Percentiles rank a stretch among this genome's conserved stretches.
Evolutionary conservation across 306 rosid genomes (phyloP).

Genomic region (Quercus mongolica): DNA sequence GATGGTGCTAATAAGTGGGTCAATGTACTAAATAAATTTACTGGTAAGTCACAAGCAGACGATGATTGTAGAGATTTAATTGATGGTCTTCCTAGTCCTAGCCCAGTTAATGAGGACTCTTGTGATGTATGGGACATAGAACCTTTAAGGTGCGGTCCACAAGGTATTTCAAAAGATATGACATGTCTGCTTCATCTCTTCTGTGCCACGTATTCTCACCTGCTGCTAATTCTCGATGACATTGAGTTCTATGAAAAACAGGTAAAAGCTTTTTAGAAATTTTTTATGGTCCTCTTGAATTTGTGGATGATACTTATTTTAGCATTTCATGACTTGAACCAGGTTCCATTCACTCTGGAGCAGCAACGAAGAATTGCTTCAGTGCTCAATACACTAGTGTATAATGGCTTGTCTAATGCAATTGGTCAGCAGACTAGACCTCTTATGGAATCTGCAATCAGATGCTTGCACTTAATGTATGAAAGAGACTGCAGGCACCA

Average conservation of each 20-base stretch:
- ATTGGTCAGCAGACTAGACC: constrained; percentile 49
- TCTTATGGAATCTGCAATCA: constrained; percentile 85
- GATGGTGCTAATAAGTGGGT: constrained; percentile 79
- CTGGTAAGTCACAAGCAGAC: constrained; percentile 65
- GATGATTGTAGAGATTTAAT: constrained; percentile 24
- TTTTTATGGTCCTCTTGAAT: not conserved
- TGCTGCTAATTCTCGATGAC: constrained; percentile 92
- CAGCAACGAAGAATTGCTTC: constrained; percentile 83
- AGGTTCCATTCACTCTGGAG: constrained; percentile 92
- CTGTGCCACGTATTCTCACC: constrained; percentile 89
- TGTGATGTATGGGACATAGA: constrained; percentile 75
- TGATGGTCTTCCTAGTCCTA: constrained; percentile 45
- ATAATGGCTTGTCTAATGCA: constrained; percentile 68
- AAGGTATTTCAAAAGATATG: constrained; percentile 68
- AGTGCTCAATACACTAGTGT: constrained; percentile 85
- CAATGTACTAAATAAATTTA: constrained; percentile 63
- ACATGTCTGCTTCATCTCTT: constrained; percentile 83
- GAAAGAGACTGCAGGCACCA: constrained; percentile 97
- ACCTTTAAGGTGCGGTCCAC: constrained; percentile 73
- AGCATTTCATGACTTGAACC: constrained; percentile 33
- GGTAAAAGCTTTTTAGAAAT: constrained; percentile 38
- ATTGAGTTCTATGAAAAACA: constrained; percentile 96
- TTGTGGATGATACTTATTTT: constrained; percentile 16
- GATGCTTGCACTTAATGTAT: constrained; percentile 93
- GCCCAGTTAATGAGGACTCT: constrained; percentile 42